Evolutionary conservation across 345 rosid species (phyloP).

Genomic region (Eucalyptus curtisii): DNA sequence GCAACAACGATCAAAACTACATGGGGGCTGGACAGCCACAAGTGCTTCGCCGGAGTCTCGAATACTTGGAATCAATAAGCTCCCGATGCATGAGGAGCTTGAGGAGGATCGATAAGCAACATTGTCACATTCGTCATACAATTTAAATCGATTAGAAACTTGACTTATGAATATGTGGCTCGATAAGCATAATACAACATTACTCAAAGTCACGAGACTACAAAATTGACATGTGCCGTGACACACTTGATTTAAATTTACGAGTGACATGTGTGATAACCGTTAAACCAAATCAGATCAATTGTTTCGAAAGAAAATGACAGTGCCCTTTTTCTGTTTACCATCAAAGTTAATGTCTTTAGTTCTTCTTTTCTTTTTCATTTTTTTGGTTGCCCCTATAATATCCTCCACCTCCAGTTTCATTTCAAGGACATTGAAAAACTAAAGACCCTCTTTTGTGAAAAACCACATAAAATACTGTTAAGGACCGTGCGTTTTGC

Average conservation of each 20-base stretch:
- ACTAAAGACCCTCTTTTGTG: neutral
- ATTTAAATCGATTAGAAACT: too few relatives aligned
- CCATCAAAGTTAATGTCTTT: neutral
- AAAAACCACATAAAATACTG: neutral
- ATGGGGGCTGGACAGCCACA: neutral
- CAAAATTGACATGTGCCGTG: rapidly evolving
- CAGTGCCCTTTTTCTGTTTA: too few relatives aligned
- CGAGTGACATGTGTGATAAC: rapidly evolving
- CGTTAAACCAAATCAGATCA: rapidly evolving
- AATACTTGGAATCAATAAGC: too few relatives aligned
- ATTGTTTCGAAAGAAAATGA: neutral
- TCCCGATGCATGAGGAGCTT: too few relatives aligned
- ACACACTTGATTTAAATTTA: too few relatives aligned
- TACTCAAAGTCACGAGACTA: neutral
- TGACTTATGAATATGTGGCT: neutral
- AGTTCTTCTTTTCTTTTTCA: neutral
- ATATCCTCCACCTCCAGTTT: neutral
- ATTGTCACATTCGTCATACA: too few relatives aligned
- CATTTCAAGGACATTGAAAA: neutral
- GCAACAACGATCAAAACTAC: rapidly evolving
- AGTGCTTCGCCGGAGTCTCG: rapidly evolving
- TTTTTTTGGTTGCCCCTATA: neutral
- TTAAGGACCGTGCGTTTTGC: neutral
- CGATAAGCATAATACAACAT: too few relatives aligned
- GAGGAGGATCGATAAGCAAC: too few relatives aligned